These are phyloP conservation scores for Biancaea sappan DNA, from an alignment of 306 rosid genomes.

Conservation along the genomic window DNA sequence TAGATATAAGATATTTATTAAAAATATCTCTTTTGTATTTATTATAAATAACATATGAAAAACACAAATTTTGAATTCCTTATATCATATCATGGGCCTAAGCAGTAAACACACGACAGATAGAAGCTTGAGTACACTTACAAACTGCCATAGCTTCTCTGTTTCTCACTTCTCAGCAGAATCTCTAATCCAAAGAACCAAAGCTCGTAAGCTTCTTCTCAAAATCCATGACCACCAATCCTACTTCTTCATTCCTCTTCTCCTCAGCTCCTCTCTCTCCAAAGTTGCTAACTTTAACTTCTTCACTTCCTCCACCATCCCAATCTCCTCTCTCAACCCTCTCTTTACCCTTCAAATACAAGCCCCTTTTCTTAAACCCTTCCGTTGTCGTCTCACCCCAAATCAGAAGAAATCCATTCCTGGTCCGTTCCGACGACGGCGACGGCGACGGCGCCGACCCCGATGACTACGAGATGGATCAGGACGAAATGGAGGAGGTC, in stretches of 20 bases:
- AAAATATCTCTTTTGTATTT: no score
- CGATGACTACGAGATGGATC: conserved; percentile 88
- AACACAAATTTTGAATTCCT: no score
- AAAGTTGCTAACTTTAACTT: conserved; percentile 20
- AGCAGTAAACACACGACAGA: no score
- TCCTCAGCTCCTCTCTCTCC: conserved; percentile 30
- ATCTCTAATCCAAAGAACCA: no score
- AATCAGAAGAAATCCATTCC: conserved; percentile 46
- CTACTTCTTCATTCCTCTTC: conserved; percentile 41
- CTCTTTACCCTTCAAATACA: conserved; percentile 33
- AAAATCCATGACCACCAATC: conserved; percentile 35
- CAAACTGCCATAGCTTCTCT: no score
- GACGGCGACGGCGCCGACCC: conserved; percentile 63
- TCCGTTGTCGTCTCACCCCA: conserved; percentile 1
- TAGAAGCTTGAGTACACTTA: no score
- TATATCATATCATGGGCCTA: no score
- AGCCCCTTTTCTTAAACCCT: conserved; percentile 33
- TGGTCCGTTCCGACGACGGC: conserved; percentile 66
- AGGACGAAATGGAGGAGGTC: conserved; percentile 79
- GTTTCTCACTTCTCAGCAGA: no score
- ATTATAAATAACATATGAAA: no score
- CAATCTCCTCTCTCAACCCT: conserved; percentile 22
- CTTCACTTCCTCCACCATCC: conserved; percentile 26
- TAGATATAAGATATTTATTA: no score
- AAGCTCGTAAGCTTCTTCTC: not conserved